A percentile compares a stretch with the other conserved stretches of the same genome.
phyloP scores from a whole-genome alignment of 2,329 filamentous ascomycete genomes.

The Xylariaceae sp. region DNA sequence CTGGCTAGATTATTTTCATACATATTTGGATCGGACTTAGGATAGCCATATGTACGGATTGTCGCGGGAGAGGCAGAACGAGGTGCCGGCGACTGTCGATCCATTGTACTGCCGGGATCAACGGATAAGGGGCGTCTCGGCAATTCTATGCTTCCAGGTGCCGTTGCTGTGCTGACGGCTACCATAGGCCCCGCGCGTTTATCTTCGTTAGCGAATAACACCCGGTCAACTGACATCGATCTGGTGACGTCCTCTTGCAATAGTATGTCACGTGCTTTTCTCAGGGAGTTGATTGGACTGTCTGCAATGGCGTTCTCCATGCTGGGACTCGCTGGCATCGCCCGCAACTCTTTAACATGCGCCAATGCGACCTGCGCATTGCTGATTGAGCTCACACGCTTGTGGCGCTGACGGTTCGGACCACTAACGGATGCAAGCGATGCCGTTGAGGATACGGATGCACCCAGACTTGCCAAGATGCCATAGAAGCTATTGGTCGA shows the following conservation, averaged over 20 bases:
- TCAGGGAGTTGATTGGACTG: slow-evolving; percentile 40
- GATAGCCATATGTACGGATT: slow-evolving; percentile 37
- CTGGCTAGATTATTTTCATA: slow-evolving; percentile 34
- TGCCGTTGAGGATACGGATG: slow-evolving; percentile 30
- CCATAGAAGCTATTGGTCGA: slow-evolving; percentile 34
- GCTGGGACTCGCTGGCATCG: slow-evolving; percentile 36
- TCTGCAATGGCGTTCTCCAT: slow-evolving; percentile 32
- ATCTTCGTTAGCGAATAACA: slow-evolving; percentile 54
- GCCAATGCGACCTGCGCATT: slow-evolving; percentile 43
- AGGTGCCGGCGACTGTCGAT: slow-evolving; percentile 31
- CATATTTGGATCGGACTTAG: slow-evolving; percentile 43
- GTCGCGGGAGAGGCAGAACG: slow-evolving; percentile 39
- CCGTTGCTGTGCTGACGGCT: slow-evolving; percentile 56
- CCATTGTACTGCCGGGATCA: slow-evolving; percentile 34
- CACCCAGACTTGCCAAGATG: slow-evolving; percentile 32
- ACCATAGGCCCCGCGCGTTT: slow-evolving; percentile 61
- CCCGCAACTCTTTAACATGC: slow-evolving; percentile 32
- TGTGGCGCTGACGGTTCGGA: slow-evolving; percentile 37
- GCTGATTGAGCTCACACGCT: slow-evolving; percentile 40
- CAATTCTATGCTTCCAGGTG: slow-evolving; percentile 54
- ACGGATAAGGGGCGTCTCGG: slow-evolving; percentile 44
- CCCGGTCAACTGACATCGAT: slow-evolving; percentile 59
- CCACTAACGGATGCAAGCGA: slow-evolving; percentile 29
- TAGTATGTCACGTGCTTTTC: slow-evolving; percentile 39
- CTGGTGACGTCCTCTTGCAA: slow-evolving; percentile 45